Base-by-base conservation (phyloP, 306 rosid genomes). In the Medicago ruthenica region DNA sequence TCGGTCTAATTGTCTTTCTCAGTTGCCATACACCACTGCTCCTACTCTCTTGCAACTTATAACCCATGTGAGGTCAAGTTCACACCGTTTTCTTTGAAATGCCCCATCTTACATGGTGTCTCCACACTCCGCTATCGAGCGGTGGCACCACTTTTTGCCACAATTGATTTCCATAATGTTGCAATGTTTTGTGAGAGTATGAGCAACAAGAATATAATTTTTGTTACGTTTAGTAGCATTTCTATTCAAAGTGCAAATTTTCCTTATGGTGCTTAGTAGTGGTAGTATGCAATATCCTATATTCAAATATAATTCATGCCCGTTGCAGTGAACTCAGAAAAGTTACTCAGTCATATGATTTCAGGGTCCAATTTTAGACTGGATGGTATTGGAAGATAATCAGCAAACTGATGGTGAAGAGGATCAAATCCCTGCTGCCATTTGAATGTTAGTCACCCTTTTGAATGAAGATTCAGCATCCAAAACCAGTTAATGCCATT, bases 321-420 rank as follows among this genome's bases (percentile, higher is more conserved):
- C 2, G 36, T 31, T 31, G 6, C 5, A 31, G 36, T 5, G 36
- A 31, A 31, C 36, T 31, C 36, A 31, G 27, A 31, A 36, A 74
- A 15, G 17, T 47, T 58, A 40, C 20, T 58, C 41, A 24, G 31
- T 63, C 40, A 17, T 41, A 34, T 63, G 39, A 65, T 55, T 81
- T 61, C 86, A 95, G 97, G 98, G 97, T 70, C 89, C 97, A 57
- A 66, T 76, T 76, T 79, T 90, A 81, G 81, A 44, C 39, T 95
- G 98, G 98, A 90, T 90, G 97, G 88, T 79, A 20, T 69, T 64
- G 18, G 88, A 87, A 76, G 92, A 79, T 73, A 81, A 86, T 36
- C 40, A 78, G 58, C 78, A 79, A 75, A 71, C 66, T 42, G 83
- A 61, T 17, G 75, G 36, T 70, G 83, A 70, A 62, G 78, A 77